Evolutionary conservation across 176 grass and related monocot genomes (phyloP).

Genomic region (Carex littledalei): DNA sequence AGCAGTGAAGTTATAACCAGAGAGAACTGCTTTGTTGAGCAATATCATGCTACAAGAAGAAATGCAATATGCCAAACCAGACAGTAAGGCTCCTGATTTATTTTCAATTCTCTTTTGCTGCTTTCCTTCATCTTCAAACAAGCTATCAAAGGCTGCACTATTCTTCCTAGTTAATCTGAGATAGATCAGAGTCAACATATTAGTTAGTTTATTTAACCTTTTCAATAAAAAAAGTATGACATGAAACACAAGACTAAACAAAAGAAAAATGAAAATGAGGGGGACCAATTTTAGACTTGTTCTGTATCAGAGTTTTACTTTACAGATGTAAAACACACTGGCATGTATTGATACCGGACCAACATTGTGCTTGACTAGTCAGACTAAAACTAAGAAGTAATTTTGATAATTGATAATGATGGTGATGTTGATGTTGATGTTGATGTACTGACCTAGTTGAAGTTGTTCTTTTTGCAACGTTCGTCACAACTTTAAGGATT

Average conservation of each 20-base stretch:
- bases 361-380: neutral
- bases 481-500: constrained; percentile 46
- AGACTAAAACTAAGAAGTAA: neutral
- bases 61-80: constrained; percentile 63
- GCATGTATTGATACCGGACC: neutral
- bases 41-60: constrained; percentile 94
- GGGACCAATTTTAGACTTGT: neutral
- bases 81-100: constrained; percentile 45
- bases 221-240: neutral
- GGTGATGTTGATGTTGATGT: neutral
- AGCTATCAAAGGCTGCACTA: constrained; percentile 41
- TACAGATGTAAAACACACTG: neutral
- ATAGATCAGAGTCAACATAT: neutral
- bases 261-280: neutral
- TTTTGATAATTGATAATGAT: neutral
- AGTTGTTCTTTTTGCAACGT: constrained; percentile 44
- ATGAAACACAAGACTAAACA: neutral
- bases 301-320: neutral
- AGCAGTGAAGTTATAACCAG: constrained; percentile 60
- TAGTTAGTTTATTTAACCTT: neutral
- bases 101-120: constrained; percentile 41
- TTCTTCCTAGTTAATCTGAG: constrained; percentile 53
- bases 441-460: constrained; percentile 37
- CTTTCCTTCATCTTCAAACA: constrained; percentile 43
- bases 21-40: constrained; percentile 86